Conservation (phyloP, 129 eudicot genomes). For the Gnaphalium uliginosum region DNA sequence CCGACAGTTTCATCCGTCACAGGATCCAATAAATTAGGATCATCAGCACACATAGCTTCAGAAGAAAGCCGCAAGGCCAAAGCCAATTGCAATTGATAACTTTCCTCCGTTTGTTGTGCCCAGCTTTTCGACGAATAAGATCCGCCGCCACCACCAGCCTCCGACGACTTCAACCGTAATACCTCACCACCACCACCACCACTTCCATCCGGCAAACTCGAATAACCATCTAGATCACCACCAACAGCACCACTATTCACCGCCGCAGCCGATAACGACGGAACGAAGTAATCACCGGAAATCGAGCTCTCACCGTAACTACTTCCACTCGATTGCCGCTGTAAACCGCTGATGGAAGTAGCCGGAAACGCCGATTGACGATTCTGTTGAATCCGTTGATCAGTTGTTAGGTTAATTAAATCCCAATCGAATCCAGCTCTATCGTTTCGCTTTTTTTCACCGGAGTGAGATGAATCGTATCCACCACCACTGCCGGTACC, state of each 20-base stretch:
- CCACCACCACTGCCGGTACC: constrained; percentile 28
- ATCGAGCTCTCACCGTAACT: constrained; percentile 87
- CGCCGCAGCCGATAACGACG: constrained; percentile 52
- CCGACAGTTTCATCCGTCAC: constrained; percentile 46
- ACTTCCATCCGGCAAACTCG: constrained; percentile 2
- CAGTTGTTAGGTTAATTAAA: constrained; percentile 20
- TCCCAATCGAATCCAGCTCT: constrained; percentile 66
- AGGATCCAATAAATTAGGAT: constrained; percentile 74
- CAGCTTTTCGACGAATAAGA: constrained; percentile 64
- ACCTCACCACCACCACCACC: constrained; percentile 50
- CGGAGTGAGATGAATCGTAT: constrained; percentile 44
- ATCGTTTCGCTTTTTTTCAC: constrained; percentile 44
- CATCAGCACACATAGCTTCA: constrained; percentile 79
- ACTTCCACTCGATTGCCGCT: constrained; percentile 93
- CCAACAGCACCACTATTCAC: constrained; percentile 26
- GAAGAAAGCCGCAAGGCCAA: constrained; percentile 77
- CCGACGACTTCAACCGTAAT: constrained; percentile 29
- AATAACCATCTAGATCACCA: constrained; percentile 43
- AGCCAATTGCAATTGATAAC: constrained; percentile 83
- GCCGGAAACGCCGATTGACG: constrained; percentile 37
- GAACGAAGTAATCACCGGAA: constrained; percentile 77
- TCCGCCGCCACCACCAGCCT: constrained; percentile 32
- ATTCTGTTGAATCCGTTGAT: constrained; percentile 2
- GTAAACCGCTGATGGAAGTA: constrained; percentile 62
- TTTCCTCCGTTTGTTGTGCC: constrained; percentile 95